Evolutionary conservation across 1,284 basidiomycete genomes (phyloP).

Genomic region (Marasmius fiardii): DNA sequence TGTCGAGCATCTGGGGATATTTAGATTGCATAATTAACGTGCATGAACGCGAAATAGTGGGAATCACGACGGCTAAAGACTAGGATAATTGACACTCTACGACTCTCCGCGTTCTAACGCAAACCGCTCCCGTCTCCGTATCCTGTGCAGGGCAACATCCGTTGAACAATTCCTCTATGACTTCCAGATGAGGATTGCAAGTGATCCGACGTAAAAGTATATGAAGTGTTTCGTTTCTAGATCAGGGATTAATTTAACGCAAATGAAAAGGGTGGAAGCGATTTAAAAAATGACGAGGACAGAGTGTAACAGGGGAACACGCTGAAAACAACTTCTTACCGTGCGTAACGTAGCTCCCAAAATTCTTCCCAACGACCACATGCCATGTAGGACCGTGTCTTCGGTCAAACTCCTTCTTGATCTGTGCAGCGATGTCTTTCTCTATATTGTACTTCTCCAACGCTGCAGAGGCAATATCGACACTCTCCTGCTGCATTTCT

Average conservation of each 20-base stretch:
- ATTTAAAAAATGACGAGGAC: too few species aligned
- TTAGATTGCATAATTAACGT: background rate
- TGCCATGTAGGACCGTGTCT: slow-evolving; percentile 95
- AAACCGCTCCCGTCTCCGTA: background rate
- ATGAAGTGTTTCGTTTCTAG: slow-evolving; percentile 96
- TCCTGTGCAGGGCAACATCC: background rate
- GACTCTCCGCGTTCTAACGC: background rate
- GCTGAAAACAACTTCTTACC: slow-evolving; percentile 51
- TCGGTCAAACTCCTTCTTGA: slow-evolving; percentile 97
- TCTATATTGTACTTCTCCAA: slow-evolving; percentile 92
- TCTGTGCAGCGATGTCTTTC: slow-evolving; percentile 96
- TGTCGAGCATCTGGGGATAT: too few species aligned
- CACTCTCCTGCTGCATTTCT: slow-evolving; percentile 92
- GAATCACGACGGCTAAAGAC: background rate
- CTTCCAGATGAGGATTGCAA: slow-evolving; percentile 94
- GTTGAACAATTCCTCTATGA: slow-evolving; percentile 48
- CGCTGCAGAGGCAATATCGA: slow-evolving; percentile 84
- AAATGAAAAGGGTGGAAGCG: slow-evolving; percentile 11
- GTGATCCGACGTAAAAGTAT: slow-evolving; percentile 90
- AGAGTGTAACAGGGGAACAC: slow-evolving; percentile 11
- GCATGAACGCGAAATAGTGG: background rate
- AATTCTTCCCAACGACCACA: slow-evolving; percentile 96
- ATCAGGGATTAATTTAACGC: slow-evolving; percentile 11
- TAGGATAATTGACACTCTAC: background rate
- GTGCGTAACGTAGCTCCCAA: slow-evolving; percentile 96